A percentile compares a stretch with the other conserved stretches of the same genome.
phyloP scores from a whole-genome alignment of 768 basidiomycete species.

The Guyanaporus albipodus region DNA sequence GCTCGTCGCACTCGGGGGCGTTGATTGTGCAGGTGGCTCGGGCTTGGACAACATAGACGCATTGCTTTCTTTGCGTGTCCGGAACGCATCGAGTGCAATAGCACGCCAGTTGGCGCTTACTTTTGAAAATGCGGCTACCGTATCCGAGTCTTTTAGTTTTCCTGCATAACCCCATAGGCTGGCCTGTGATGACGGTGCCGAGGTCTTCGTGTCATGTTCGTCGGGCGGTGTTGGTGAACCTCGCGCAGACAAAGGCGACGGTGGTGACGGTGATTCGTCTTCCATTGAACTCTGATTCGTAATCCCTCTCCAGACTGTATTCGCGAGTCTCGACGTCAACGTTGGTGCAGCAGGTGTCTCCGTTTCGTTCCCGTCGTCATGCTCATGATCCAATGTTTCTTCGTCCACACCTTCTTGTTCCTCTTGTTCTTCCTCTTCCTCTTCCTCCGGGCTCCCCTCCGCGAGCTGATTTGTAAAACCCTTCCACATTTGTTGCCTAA shows the following conservation, averaged over 20 bases:
- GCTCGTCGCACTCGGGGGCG: constrained; percentile 21
- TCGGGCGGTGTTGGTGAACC: constrained; percentile 26
- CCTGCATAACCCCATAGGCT: constrained; percentile 69
- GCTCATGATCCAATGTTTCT: no score
- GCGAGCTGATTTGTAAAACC: constrained; percentile 55
- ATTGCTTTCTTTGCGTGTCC: constrained; percentile 18
- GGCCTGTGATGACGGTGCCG: constrained; percentile 28
- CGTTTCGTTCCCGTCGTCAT: constrained; percentile 44
- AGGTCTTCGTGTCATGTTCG: constrained; percentile 11
- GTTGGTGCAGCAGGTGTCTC: constrained; percentile 38
- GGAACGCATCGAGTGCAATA: constrained; percentile 41
- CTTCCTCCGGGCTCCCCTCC: constrained; percentile 29
- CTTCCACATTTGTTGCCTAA: constrained; percentile 63
- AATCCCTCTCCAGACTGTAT: constrained; percentile 71
- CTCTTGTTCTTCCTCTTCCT: constrained; percentile 32
- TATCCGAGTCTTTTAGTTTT: constrained; percentile 69
- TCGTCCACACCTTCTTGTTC: constrained; percentile 16
- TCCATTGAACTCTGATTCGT: constrained; percentile 76
- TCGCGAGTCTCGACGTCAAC: constrained; percentile 52
- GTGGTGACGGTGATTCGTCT: constrained; percentile 42
- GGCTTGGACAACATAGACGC: constrained; percentile 3
- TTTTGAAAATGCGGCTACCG: constrained; percentile 66
- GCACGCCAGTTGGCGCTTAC: constrained; percentile 75
- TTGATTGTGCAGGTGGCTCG: background rate
- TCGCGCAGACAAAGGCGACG: constrained; percentile 30